Evolutionary conservation across 1,284 basidiomycete species (phyloP).

Genomic region (Malassezia nana): DNA sequence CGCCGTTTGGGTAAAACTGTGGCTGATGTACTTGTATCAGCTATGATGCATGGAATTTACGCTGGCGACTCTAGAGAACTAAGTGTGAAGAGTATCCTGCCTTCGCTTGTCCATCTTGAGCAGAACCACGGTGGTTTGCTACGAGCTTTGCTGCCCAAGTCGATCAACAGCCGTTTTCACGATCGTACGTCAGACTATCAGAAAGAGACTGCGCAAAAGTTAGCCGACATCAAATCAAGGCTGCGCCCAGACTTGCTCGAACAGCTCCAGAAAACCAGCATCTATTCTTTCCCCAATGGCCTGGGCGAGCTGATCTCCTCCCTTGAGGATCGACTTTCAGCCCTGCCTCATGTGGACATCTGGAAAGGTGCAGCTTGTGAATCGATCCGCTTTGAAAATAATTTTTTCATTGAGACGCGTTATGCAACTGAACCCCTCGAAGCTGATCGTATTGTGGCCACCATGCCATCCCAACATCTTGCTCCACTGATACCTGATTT

Average conservation of each 20-base stretch:
- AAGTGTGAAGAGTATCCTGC: conserved; percentile 68
- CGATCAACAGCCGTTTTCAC: conserved; percentile 24
- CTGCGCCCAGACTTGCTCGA: conserved; percentile 53
- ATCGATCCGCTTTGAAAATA: conserved; percentile 19
- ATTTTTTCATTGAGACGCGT: not conserved
- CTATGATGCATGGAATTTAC: conserved; percentile 85
- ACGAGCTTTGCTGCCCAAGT: conserved; percentile 54
- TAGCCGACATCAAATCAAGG: conserved; percentile 43
- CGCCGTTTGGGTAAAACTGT: conserved; percentile 66
- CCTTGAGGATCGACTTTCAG: conserved; percentile 54
- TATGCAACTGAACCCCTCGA: conserved; percentile 12
- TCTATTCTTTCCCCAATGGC: conserved; percentile 72
- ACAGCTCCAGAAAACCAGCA: conserved; percentile 56
- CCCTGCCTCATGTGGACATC: conserved; percentile 57
- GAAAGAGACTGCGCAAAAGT: conserved; percentile 17
- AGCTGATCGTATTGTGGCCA: conserved; percentile 49
- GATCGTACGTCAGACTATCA: not conserved
- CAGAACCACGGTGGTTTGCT: conserved; percentile 62
- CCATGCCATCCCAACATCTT: conserved; percentile 27
- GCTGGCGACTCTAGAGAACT: conserved; percentile 69
- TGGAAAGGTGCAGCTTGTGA: conserved; percentile 50
- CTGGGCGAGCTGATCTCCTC: conserved; percentile 61
- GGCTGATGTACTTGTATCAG: conserved; percentile 66
- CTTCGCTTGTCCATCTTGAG: conserved; percentile 62
- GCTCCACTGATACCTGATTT: conserved; percentile 39